Conservation (phyloP, 306 rosid genomes). For the Mimosa bimucronata region DNA sequence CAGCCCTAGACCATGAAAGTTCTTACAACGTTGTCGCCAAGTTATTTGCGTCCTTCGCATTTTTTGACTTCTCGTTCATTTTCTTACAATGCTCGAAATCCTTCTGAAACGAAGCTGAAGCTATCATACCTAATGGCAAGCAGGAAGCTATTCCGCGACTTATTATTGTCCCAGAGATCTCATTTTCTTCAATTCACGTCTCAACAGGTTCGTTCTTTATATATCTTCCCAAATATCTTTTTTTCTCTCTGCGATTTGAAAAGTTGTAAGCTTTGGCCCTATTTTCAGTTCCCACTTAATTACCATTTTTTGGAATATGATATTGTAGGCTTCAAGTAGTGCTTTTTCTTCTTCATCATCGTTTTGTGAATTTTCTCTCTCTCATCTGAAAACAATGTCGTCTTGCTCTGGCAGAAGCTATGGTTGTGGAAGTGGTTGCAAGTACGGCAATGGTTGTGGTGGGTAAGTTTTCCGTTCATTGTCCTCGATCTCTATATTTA, state of each 20-base stretch:
- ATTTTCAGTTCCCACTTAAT: neutral
- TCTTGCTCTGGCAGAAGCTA: conserved; percentile 16
- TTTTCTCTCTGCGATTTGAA: neutral
- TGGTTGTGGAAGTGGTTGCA: conserved; percentile 12
- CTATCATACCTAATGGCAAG: conserved; percentile 46
- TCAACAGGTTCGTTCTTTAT: conserved; percentile 48
- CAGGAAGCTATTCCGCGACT: conserved; percentile 75
- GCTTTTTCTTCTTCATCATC: conserved; percentile 36
- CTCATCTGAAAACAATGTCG: neutral
- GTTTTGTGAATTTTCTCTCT: neutral
- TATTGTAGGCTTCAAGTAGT: conserved; percentile 47
- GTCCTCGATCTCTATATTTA: neutral
- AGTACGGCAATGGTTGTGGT: conserved; percentile 8
- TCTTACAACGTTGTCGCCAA: too few species aligned
- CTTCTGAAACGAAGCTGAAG: neutral
- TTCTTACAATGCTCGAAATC: neutral
- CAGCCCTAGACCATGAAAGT: too few species aligned
- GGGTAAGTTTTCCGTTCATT: neutral
- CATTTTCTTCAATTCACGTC: conserved; percentile 46
- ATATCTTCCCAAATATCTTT: neutral
- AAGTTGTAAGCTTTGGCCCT: neutral
- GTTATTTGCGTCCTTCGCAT: too few species aligned
- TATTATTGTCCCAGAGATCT: conserved; percentile 54
- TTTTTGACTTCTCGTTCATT: too few species aligned
- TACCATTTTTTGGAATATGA: neutral